Conservation (phyloP, 768 basidiomycete genomes). For the Termitomyces eurrhizus region DNA sequence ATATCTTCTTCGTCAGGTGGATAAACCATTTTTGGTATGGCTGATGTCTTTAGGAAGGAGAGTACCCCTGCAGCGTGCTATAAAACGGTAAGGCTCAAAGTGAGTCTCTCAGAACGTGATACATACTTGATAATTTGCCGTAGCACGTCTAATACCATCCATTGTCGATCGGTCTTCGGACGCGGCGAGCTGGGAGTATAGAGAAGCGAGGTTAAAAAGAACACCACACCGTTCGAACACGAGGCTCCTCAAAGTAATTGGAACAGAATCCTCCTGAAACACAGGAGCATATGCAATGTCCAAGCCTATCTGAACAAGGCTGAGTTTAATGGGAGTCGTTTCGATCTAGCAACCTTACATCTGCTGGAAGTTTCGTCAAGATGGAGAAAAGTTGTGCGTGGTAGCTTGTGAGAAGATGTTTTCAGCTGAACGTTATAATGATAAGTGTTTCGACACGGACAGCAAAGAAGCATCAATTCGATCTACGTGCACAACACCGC, state of each 20-base stretch:
- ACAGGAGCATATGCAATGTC: conserved; percentile 70
- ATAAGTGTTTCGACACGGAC: conserved; percentile 39
- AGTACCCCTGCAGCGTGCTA: conserved; percentile 72
- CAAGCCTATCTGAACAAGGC: conserved; percentile 53
- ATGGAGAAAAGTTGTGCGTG: conserved; percentile 87
- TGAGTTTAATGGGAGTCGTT: not conserved
- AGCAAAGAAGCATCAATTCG: conserved; percentile 47
- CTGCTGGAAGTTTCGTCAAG: conserved; percentile 77
- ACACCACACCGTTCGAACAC: conserved; percentile 76
- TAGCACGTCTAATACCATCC: conserved; percentile 85
- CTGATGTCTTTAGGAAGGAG: conserved; percentile 53
- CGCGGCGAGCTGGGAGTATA: conserved; percentile 79
- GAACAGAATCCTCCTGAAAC: conserved; percentile 54
- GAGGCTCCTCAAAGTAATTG: conserved; percentile 69
- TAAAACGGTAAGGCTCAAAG: not conserved
- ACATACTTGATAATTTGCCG: conserved; percentile 63
- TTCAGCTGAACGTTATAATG: conserved; percentile 7
- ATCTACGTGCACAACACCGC: conserved; percentile 50
- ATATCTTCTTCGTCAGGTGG: conserved; percentile 47
- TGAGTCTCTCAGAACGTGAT: not conserved
- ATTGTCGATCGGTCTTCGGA: conserved; percentile 62
- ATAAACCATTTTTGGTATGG: conserved; percentile 47
- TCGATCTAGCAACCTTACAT: conserved; percentile 40
- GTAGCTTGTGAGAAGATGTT: conserved; percentile 51
- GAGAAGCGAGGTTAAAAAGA: conserved; percentile 81